Conservation (phyloP, 2,329 filamentous ascomycete species). For the Meredithiella fracta region DNA sequence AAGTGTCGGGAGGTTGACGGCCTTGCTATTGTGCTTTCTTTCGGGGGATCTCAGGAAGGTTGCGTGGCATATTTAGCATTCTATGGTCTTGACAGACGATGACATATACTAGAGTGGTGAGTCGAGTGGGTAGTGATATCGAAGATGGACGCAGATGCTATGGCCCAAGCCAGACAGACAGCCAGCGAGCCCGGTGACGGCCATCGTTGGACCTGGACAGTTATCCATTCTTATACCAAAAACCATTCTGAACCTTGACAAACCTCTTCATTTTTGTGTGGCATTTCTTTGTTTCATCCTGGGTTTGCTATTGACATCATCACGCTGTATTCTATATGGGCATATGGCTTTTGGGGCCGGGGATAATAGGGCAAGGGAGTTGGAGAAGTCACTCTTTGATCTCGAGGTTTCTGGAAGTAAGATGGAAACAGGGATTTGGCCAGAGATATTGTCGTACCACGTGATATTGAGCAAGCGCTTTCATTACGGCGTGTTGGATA, state of each 20-base stretch:
- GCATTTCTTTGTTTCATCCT: not conserved
- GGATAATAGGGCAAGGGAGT: no score
- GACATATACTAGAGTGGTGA: constrained; percentile 6
- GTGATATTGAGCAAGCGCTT: no score
- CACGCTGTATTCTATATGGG: not conserved
- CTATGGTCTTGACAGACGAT: constrained; percentile 9
- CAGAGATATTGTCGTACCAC: no score
- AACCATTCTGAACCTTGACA: constrained; percentile 11
- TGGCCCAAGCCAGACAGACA: no score
- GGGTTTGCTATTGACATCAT: not conserved
- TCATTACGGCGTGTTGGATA: no score
- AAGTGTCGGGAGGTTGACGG: constrained; percentile 1
- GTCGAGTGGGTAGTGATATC: not conserved
- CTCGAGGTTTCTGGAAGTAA: no score
- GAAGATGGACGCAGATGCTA: no score
- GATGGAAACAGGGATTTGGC: no score
- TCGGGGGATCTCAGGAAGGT: constrained; percentile 5
- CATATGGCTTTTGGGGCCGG: not conserved
- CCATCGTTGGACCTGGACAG: not conserved
- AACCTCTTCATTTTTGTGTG: not conserved
- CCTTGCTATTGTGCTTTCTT: constrained; percentile 8
- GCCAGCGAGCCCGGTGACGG: not conserved
- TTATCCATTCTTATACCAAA: constrained; percentile 13
- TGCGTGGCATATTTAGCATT: constrained; percentile 8
- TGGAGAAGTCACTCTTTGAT: no score